phyloP scores from a whole-genome alignment of 2,329 filamentous ascomycete species.

The Fusarium palustre region DNA sequence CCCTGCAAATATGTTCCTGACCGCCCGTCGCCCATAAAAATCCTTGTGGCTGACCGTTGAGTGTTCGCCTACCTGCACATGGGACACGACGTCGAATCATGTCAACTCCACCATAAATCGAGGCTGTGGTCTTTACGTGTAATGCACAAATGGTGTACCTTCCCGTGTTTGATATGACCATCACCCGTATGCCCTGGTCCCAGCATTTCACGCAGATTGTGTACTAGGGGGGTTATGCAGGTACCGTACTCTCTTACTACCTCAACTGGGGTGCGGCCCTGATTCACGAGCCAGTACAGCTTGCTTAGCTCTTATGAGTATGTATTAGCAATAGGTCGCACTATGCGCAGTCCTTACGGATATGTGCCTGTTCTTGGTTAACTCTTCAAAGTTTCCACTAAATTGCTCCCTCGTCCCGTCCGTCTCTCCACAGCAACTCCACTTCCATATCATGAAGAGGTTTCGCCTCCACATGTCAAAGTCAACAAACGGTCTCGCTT shows the following conservation, averaged over 20 bases:
- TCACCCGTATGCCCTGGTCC: constrained; percentile 39
- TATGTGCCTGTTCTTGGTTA: not conserved
- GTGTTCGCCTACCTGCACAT: constrained; percentile 6
- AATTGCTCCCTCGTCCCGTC: constrained; percentile 1
- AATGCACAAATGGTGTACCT: constrained; percentile 43
- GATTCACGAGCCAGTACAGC: not conserved
- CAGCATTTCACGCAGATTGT: constrained; percentile 11
- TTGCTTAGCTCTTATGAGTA: not conserved
- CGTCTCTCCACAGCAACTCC: constrained; percentile 11
- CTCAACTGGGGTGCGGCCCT: constrained; percentile 10
- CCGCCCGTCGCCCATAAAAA: constrained; percentile 23
- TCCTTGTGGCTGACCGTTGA: constrained; percentile 6
- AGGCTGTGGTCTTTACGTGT: constrained; percentile 5
- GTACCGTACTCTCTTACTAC: constrained; percentile 15
- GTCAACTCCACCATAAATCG: constrained; percentile 6
- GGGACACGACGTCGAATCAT: not conserved
- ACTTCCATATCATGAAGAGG: not conserved
- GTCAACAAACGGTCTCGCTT: constrained; percentile 1
- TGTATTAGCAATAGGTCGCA: not conserved
- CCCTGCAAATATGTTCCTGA: constrained; percentile 14
- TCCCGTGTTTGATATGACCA: constrained; percentile 36
- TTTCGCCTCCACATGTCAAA: constrained; percentile 9
- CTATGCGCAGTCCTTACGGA: not conserved
- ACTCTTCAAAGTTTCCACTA: not conserved
- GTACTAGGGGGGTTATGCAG: constrained; percentile 40